Conservation (phyloP, 164 flowering plant genomes). For the Cinnamomum micranthum region DNA sequence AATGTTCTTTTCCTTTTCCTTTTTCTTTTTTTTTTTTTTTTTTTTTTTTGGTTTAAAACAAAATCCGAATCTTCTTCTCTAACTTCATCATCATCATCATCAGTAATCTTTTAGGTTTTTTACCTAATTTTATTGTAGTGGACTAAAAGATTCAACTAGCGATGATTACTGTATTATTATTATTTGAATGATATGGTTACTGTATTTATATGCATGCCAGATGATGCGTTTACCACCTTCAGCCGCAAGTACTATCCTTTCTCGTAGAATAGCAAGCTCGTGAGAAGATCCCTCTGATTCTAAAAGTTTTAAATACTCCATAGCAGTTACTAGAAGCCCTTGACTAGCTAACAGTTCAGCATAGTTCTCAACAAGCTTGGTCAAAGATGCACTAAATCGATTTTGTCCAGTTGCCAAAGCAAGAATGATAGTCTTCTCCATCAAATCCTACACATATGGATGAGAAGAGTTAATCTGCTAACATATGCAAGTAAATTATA, state of each 20-base stretch:
- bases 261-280: conserved; percentile 74
- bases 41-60: too few relatives aligned
- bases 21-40: too few relatives aligned
- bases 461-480: background rate
- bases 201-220: too few relatives aligned
- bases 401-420: conserved; percentile 91
- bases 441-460: conserved; percentile 55
- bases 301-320: conserved; percentile 84
- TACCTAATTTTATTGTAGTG: too few relatives aligned
- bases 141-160: too few relatives aligned
- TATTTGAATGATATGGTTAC: too few relatives aligned
- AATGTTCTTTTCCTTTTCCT: too few relatives aligned
- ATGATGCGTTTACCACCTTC: conserved; percentile 47
- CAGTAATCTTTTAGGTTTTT: too few relatives aligned
- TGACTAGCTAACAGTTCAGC: conserved; percentile 95
- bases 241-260: conserved; percentile 64
- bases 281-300: conserved; percentile 79
- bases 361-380: conserved; percentile 91
- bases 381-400: conserved; percentile 68
- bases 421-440: conserved; percentile 95
- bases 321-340: conserved; percentile 81
- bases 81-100: too few relatives aligned
- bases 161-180: too few relatives aligned
- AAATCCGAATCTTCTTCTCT: too few relatives aligned
- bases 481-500: background rate